phyloP scores from a whole-genome alignment of 2,329 filamentous ascomycete genomes.

The Alternaria incomplexa region DNA sequence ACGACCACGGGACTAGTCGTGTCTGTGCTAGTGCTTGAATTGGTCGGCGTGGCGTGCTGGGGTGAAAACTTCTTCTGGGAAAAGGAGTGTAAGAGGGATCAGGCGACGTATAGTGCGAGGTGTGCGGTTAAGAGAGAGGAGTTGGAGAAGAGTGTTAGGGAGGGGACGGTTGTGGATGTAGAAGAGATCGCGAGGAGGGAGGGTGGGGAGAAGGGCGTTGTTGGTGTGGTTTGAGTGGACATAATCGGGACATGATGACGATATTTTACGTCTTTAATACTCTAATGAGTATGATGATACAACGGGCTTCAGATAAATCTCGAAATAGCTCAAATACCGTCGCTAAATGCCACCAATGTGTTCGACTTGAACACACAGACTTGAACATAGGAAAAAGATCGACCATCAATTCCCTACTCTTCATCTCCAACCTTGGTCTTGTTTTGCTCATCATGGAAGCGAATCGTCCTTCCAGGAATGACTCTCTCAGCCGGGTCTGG shows the following conservation, averaged over 20 bases:
- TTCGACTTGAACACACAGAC: neutral
- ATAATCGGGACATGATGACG: too few species aligned
- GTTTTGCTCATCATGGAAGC: constrained; percentile 35
- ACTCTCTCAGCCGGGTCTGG: constrained; percentile 1
- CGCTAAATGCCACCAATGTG: neutral
- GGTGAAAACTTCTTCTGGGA: constrained; percentile 39
- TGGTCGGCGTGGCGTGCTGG: constrained; percentile 41
- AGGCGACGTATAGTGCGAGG: constrained; percentile 39
- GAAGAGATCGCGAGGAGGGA: constrained; percentile 44
- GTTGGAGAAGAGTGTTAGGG: constrained; percentile 36
- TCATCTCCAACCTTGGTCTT: neutral
- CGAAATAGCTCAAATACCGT: too few species aligned
- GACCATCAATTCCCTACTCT: neutral
- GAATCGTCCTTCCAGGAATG: constrained; percentile 31
- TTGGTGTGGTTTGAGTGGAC: constrained; percentile 4
- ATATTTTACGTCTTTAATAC: neutral
- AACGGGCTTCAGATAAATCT: too few species aligned
- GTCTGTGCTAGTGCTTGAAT: constrained; percentile 43
- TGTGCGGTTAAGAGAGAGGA: constrained; percentile 41
- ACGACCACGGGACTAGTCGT: constrained; percentile 49
- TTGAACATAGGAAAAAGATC: neutral
- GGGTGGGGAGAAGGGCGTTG: constrained; percentile 29
- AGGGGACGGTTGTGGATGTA: constrained; percentile 40
- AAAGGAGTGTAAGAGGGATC: constrained; percentile 24
- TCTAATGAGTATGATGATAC: neutral